Base-by-base conservation (phyloP, 2,329 filamentous ascomycete genomes). In the Pezicula carpinea region DNA sequence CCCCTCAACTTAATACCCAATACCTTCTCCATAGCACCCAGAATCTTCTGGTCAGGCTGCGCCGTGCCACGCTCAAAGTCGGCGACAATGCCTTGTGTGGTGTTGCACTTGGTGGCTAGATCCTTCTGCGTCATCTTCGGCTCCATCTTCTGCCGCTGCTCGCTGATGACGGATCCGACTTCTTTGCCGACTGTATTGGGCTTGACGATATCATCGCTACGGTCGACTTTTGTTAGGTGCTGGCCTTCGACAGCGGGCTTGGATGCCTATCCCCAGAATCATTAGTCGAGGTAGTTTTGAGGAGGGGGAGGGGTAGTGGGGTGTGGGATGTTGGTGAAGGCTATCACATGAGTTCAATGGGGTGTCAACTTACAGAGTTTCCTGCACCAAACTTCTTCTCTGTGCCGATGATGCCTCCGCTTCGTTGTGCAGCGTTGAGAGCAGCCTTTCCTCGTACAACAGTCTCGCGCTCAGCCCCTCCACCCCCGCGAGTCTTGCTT, bases 121-220 rank as follows among this genome's bases (percentile, higher is more conserved):
- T 84, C 79, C 70, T 95, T 95, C 72, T 97, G 93, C 48, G 91
- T 95, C 89, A 97, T 92, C 75, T 95, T 93, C 70, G 91, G 90
- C 70, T 87, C 87, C 66, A 89, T 84, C 66, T 85, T 82, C 65
- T 82, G 83, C 55, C 93, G 87, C 47, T 87, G 81, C 63, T 85
- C 79, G 62, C 82, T 79, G 72, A 97, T 96, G 56, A 85, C 87
- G 57, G 88, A 82, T 62, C 87, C 89, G 55, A 97, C 89, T 47
- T 80, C 76, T 63, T 79, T 77, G 66, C 90, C 89, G 49, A 96
- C 77, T 39, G 89, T 95, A 75, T 95, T 95, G 64, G 90, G 91
- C 76, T 96, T 96, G 72, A 97, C 85, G 72, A 96, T 96, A 67
- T 96, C 93, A 76, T 97, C 91, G 66, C 83, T 85, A 59, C 92